These are phyloP conservation scores for Moniliophthora roreri DNA, from an alignment of 1,284 basidiomycete species.

Conservation along the genomic window DNA sequence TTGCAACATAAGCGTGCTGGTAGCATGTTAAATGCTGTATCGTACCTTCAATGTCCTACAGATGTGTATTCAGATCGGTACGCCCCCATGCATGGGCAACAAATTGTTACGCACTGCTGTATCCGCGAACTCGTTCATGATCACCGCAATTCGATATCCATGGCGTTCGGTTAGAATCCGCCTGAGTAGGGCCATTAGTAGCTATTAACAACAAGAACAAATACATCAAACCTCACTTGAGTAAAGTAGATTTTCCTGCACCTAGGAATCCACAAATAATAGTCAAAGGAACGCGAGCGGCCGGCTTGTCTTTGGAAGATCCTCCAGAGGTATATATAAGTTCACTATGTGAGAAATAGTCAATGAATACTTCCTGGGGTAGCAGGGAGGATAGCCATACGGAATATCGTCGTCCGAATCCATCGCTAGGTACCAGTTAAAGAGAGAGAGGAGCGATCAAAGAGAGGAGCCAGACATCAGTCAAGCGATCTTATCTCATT, in stretches of 20 bases:
- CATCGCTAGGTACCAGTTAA: background rate
- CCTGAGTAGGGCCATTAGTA: constrained; percentile 33
- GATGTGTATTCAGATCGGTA: no score
- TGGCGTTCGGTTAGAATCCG: constrained; percentile 89
- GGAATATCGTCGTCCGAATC: constrained; percentile 44
- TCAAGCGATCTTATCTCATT: no score
- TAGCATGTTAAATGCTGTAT: background rate
- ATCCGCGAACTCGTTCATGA: constrained; percentile 95
- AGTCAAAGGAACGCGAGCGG: constrained; percentile 72
- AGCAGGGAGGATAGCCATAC: constrained; percentile 30
- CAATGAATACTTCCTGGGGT: constrained; percentile 8
- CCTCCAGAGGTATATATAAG: constrained; percentile 42
- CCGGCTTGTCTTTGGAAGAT: constrained; percentile 9
- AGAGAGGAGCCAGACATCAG: constrained; percentile 19
- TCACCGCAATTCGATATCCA: constrained; percentile 93
- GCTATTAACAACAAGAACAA: no score
- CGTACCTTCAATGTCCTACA: constrained; percentile 65
- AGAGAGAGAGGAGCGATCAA: background rate
- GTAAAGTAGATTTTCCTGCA: constrained; percentile 87
- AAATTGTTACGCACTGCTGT: constrained; percentile 61
- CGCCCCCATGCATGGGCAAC: constrained; percentile 13
- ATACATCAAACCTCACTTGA: no score
- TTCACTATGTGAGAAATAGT: constrained; percentile 32
- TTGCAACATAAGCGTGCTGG: background rate
- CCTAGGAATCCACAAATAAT: constrained; percentile 92